Conservation (phyloP, 257 asterid genomes). For the Petrea volubilis region DNA sequence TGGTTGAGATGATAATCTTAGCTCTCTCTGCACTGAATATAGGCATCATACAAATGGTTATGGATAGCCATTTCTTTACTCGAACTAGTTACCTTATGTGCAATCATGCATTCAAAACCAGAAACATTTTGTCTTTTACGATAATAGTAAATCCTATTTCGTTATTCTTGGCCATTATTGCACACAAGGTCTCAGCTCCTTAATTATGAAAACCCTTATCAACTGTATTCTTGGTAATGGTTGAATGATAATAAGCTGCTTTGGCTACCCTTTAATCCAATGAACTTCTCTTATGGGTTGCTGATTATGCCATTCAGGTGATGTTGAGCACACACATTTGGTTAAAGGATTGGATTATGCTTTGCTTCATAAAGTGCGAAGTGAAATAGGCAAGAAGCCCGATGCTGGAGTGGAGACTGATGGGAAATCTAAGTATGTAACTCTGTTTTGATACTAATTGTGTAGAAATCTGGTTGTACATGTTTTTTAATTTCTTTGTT, state of each 20-base stretch:
- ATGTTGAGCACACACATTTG: slow-evolving; percentile 98
- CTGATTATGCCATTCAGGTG: slow-evolving; percentile 65
- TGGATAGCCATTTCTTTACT: not conserved
- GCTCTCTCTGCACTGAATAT: not conserved
- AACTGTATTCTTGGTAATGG: not conserved
- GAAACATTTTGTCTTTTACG: not conserved
- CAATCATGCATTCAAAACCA: not conserved
- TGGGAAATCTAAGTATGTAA: slow-evolving; percentile 61
- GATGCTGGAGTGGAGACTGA: slow-evolving; percentile 77
- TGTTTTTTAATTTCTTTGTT: not conserved
- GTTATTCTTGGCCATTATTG: not conserved
- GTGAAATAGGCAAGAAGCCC: slow-evolving; percentile 93
- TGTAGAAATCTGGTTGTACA: not conserved
- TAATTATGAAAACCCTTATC: slow-evolving; percentile 13
- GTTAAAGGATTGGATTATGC: slow-evolving; percentile 98
- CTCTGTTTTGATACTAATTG: slow-evolving; percentile 14
- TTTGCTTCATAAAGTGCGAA: slow-evolving; percentile 88
- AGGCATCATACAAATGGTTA: not conserved
- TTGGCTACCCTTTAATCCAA: slow-evolving; percentile 9
- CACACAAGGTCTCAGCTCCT: not conserved
- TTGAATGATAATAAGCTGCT: not conserved
- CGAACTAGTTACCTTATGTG: slow-evolving; percentile 1
- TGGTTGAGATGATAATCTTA: not conserved
- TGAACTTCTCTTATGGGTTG: slow-evolving; percentile 14
- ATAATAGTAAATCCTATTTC: not conserved